Conservation (phyloP, 2,329 filamentous ascomycete genomes). For the Aspergillus ochraceoroseus region DNA sequence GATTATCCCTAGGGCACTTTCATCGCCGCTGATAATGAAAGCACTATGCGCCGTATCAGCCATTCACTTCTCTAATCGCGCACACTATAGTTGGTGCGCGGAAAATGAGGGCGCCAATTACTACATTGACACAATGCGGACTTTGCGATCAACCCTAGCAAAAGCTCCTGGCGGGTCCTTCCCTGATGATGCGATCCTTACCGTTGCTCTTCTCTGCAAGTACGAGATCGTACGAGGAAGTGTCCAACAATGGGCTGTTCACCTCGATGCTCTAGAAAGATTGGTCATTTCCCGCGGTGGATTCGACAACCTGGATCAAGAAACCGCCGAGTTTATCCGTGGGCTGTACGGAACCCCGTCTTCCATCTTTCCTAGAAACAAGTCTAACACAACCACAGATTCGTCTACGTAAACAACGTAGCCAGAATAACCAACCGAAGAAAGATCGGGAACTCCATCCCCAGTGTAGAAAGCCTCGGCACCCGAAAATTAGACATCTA, state of each 20-base stretch:
- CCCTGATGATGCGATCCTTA: conserved; percentile 33
- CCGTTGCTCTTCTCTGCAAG: conserved; percentile 38
- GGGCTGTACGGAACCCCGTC: conserved; percentile 29
- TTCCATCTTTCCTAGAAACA: neutral
- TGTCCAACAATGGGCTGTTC: conserved; percentile 38
- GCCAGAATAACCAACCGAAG: conserved; percentile 33
- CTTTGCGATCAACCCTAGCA: conserved; percentile 28
- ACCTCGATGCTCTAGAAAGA: conserved; percentile 34
- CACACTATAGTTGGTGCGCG: conserved; percentile 20
- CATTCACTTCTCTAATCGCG: conserved; percentile 35
- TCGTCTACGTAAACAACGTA: conserved; percentile 34
- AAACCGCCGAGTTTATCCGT: conserved; percentile 32
- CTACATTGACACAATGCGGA: conserved; percentile 34
- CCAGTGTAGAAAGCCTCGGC: conserved; percentile 23
- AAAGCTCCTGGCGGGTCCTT: conserved; percentile 17
- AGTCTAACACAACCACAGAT: conserved; percentile 21
- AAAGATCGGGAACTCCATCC: conserved; percentile 19
- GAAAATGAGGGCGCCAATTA: conserved; percentile 32
- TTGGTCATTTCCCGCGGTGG: conserved; percentile 34
- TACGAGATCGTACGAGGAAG: conserved; percentile 39
- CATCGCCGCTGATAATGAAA: conserved; percentile 36
- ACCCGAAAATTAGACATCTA: conserved; percentile 36
- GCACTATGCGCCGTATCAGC: conserved; percentile 39
- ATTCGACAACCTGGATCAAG: conserved; percentile 27
- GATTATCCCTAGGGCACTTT: conserved; percentile 34